Evolutionary conservation across 805 yeast species (phyloP).

Genomic region (Myxozyma mucilagina): DNA sequence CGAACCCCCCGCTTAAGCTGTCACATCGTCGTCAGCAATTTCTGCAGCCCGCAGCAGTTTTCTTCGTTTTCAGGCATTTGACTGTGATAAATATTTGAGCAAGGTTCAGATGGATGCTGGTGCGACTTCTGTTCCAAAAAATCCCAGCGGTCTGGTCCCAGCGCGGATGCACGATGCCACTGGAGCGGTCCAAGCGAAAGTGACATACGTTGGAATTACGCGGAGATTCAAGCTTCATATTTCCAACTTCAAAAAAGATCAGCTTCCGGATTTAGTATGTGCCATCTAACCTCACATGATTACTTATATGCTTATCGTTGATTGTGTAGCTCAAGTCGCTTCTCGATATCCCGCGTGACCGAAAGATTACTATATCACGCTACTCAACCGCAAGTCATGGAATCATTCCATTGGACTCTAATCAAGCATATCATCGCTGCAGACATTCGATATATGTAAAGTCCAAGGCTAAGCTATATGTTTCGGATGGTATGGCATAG

Average conservation of each 20-base stretch:
- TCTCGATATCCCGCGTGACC: constrained; percentile 16
- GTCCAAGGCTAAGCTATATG: constrained; percentile 23
- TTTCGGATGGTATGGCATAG: constrained; percentile 9
- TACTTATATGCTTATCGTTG: background rate
- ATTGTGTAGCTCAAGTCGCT: constrained; percentile 20
- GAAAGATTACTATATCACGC: constrained; percentile 12
- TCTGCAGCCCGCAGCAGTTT: background rate
- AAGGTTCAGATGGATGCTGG: background rate
- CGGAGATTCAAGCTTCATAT: constrained; percentile 22
- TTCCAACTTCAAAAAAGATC: constrained; percentile 5
- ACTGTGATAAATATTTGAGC: background rate
- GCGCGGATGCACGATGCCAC: constrained; percentile 2
- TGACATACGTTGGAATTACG: constrained; percentile 15
- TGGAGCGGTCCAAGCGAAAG: constrained; percentile 21
- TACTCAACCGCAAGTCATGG: constrained; percentile 24
- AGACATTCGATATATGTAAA: constrained; percentile 22
- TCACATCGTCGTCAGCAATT: no score
- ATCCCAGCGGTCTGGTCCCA: background rate
- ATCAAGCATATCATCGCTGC: constrained; percentile 15
- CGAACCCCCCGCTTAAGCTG: no score
- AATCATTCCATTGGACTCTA: constrained; percentile 15
- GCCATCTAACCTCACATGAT: no score
- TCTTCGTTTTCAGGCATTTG: background rate
- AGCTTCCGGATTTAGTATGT: constrained; percentile 9
- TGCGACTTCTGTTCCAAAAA: background rate